Evolutionary conservation across 2,329 filamentous ascomycete genomes (phyloP), one percentile per base, ranked within the genome.

Genomic region (Talaromyces sp.): DNA sequence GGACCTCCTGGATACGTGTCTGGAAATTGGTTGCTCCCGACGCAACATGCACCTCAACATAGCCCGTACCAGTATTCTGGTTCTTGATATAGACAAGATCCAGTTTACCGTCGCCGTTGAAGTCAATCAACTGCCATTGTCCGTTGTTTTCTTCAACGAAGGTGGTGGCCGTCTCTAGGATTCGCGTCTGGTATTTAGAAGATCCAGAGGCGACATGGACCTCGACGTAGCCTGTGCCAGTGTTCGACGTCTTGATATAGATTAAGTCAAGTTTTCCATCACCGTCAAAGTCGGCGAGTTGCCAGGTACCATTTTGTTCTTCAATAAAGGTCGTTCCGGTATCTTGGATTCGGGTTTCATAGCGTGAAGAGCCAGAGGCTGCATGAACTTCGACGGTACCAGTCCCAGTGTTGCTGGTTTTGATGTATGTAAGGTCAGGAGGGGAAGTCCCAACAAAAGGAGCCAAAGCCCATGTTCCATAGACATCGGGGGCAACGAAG

Each of bases 161-260:
- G 1, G 90, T 93, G 73, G 82, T 84, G 31, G 89, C 89, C 0
- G 88, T 86, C 33, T 85, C 81, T 78, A 89, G 88, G 78, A 89
- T 87, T 74, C 84, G 85, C 70, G 80, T 82, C 86, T 67, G 63
- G 25, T 63, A 68, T 19, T 61, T 66, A 31, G 67, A 68, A 6
- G 67, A 63, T 6, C 56, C 63, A 9, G 66, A 64, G 3, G 67
- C 67, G 45, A 68, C 61, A 62, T 68, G 67, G 39, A 68, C 66
- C 39, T 68, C 67, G 22, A 68, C 63, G 15, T 64, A 62, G 7
- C 66, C 67, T 11, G 66, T 68, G 9, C 66, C 60, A 3, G 67
- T 67, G 22, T 67, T 66, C 6, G 62, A 66, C 1, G 66, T 68
- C 63, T 67, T 68, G 56, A 68, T 67, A 60, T 67, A 68, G 19